A percentile compares a stretch with the other conserved stretches of the same genome.
Conservation (phyloP, 73 alveolate genomes). For the Paramecium biaurelia region DNA sequence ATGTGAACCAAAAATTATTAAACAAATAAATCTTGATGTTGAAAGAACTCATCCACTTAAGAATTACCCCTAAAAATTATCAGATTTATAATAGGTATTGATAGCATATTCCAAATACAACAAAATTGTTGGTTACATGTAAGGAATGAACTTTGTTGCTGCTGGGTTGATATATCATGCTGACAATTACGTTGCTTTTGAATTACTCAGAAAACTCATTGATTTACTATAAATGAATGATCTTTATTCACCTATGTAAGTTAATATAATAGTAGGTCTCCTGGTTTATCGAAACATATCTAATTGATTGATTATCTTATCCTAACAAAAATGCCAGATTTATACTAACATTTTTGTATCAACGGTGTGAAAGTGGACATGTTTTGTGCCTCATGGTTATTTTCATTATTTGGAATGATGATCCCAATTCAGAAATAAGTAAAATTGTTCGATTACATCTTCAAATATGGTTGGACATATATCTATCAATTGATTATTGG, state of each 20-base stretch:
- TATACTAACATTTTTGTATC: slow-evolving; percentile 57
- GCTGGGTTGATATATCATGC: slow-evolving; percentile 57
- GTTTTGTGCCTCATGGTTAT: slow-evolving; percentile 77
- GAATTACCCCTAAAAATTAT: not conserved
- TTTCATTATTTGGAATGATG: slow-evolving; percentile 74
- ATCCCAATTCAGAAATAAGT: slow-evolving; percentile 73
- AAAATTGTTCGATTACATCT: slow-evolving; percentile 60
- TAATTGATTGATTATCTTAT: slow-evolving; percentile 52
- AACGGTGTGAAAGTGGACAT: slow-evolving; percentile 61
- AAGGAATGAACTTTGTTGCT: slow-evolving; percentile 67
- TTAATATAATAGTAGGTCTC: slow-evolving; percentile 37
- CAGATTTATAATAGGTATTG: not conserved
- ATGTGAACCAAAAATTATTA: not conserved
- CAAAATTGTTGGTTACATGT: slow-evolving; percentile 61
- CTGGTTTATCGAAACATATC: slow-evolving; percentile 66
- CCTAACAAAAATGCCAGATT: slow-evolving; percentile 48
- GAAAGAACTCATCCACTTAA: slow-evolving; percentile 62
- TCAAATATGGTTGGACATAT: slow-evolving; percentile 65
- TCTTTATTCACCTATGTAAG: slow-evolving; percentile 43
- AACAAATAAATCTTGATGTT: slow-evolving; percentile 51
- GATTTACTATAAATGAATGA: slow-evolving; percentile 52
- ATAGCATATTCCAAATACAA: slow-evolving; percentile 49
- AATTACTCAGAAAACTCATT: slow-evolving; percentile 22
- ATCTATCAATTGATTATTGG: slow-evolving; percentile 58
- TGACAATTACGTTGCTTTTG: slow-evolving; percentile 56